Evolutionary conservation across 352 stramenopile species (phyloP).

Genomic region (Pythium phragmiticola): DNA sequence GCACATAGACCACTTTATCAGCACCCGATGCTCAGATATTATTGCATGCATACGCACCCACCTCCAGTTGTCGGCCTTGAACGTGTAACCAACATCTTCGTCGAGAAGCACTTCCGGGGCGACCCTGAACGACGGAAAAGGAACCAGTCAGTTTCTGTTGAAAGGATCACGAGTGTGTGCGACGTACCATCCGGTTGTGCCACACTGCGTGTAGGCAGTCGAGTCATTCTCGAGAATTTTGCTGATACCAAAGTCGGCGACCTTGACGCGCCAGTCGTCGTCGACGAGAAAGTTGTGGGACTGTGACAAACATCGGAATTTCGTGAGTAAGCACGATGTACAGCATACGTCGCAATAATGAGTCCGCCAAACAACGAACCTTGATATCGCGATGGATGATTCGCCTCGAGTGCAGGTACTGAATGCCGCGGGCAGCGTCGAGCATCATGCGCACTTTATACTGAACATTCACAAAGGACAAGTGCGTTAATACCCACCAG

Average conservation of each 20-base stretch:
- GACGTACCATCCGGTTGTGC: slow-evolving; percentile 78
- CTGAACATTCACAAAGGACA: slow-evolving; percentile 30
- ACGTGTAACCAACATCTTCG: slow-evolving; percentile 86
- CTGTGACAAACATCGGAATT: slow-evolving; percentile 28
- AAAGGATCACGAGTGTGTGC: not conserved
- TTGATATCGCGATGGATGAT: slow-evolving; percentile 92
- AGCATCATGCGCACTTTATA: slow-evolving; percentile 91
- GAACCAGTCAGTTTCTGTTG: not conserved
- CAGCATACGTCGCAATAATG: not conserved
- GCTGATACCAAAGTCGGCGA: slow-evolving; percentile 88
- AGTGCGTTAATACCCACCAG: not conserved
- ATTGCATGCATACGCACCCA: slow-evolving; percentile 19
- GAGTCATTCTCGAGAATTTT: slow-evolving; percentile 85
- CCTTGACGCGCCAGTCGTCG: slow-evolving; percentile 88
- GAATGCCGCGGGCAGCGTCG: slow-evolving; percentile 83
- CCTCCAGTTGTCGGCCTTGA: slow-evolving; percentile 91
- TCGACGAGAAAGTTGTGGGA: slow-evolving; percentile 90
- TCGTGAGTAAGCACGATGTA: not conserved
- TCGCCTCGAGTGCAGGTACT: slow-evolving; percentile 84
- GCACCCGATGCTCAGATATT: not conserved
- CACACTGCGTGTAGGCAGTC: slow-evolving; percentile 81
- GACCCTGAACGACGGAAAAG: slow-evolving; percentile 50
- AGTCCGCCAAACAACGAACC: slow-evolving; percentile 28
- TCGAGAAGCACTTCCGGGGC: slow-evolving; percentile 86
- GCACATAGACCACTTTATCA: not conserved